Evolutionary conservation across 2,329 filamentous ascomycete genomes (phyloP).

Genomic region (Nannizziopsis barbatae): DNA sequence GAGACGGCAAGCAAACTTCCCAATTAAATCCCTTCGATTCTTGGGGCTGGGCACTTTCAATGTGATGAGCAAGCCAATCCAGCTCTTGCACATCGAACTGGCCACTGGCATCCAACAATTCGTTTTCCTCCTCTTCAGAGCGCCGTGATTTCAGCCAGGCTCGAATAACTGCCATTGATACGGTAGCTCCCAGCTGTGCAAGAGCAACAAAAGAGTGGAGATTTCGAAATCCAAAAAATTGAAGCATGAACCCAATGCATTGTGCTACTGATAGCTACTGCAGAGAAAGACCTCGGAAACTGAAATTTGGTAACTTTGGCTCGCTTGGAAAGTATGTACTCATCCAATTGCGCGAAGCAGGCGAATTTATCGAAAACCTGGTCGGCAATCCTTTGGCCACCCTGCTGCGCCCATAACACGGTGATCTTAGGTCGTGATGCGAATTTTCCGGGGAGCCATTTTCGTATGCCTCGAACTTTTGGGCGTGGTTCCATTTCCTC

Average conservation of each 20-base stretch:
- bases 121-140: no score
- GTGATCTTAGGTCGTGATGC: conserved; percentile 16
- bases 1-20: no score
- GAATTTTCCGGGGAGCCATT: conserved; percentile 10
- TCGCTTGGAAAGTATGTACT: background rate
- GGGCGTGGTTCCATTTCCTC: no score
- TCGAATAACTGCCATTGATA: conserved; percentile 30
- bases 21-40: no score
- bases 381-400: conserved; percentile 29
- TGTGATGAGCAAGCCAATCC: no score
- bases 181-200: conserved; percentile 26
- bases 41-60: no score
- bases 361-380: conserved; percentile 30
- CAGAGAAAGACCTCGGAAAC: conserved; percentile 10
- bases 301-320: no score
- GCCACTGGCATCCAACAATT: no score
- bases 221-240: conserved; percentile 32
- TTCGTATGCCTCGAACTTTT: no score
- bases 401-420: conserved; percentile 32
- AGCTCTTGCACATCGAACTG: no score
- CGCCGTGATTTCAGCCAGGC: conserved; percentile 12
- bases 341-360: background rate
- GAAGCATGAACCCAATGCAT: conserved; percentile 28
- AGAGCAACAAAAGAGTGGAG: conserved; percentile 30
- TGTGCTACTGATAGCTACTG: conserved; percentile 21